phyloP scores from a whole-genome alignment of 2,329 filamentous ascomycete species.

The Alternaria longipes region DNA sequence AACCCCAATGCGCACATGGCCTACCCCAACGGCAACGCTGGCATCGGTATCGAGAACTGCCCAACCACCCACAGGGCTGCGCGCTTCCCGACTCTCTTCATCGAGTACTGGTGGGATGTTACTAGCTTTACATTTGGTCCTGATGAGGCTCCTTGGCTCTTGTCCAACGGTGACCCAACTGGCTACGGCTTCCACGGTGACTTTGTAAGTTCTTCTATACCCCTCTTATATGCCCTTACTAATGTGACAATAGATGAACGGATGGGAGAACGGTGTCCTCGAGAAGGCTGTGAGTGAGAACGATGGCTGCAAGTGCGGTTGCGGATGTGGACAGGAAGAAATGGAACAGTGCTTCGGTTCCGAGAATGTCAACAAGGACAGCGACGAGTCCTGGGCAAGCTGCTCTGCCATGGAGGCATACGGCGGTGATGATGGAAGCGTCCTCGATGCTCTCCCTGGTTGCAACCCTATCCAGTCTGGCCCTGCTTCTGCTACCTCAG shows the following conservation, averaged over 20 bases:
- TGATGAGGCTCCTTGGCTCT: constrained; percentile 44
- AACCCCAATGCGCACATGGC: constrained; percentile 51
- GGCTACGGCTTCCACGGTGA: constrained; percentile 51
- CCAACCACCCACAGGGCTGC: constrained; percentile 42
- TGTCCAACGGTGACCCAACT: constrained; percentile 50
- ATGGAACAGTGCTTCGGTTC: constrained; percentile 51
- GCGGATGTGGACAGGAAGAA: constrained; percentile 46
- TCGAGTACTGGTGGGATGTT: constrained; percentile 53
- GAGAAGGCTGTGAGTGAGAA: constrained; percentile 45
- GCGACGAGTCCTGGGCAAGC: constrained; percentile 36
- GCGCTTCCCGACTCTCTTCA: constrained; percentile 51
- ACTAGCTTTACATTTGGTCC: constrained; percentile 45
- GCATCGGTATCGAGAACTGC: constrained; percentile 46
- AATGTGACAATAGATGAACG: constrained; percentile 33
- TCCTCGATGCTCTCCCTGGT: constrained; percentile 47
- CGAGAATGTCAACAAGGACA: constrained; percentile 46
- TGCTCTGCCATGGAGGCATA: constrained; percentile 37
- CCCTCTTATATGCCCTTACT: background rate
- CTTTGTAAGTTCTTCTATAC: constrained; percentile 30
- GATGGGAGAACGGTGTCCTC: constrained; percentile 50
- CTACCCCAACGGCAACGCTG: constrained; percentile 44
- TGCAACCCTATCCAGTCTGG: constrained; percentile 53
- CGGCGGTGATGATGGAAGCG: constrained; percentile 23
- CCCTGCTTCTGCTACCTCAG: constrained; percentile 41
- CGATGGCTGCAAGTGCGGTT: constrained; percentile 51